phyloP scores from a whole-genome alignment of 257 asterid genomes.

The Salvia miltiorrhiza region DNA sequence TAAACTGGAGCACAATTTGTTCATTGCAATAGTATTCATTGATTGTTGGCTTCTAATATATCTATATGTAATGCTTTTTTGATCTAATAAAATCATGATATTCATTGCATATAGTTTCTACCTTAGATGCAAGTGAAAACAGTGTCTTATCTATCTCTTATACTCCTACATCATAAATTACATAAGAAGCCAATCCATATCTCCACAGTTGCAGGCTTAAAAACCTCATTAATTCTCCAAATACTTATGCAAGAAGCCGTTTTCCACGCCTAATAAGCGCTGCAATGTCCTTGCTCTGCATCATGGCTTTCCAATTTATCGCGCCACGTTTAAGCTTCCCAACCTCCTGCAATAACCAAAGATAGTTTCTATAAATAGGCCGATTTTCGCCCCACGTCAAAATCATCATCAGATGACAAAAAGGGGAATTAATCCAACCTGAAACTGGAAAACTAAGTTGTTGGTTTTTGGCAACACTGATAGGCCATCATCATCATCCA shows the following conservation, averaged over 20 bases:
- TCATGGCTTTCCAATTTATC: slow-evolving; percentile 38
- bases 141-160: no score
- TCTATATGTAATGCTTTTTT: no score
- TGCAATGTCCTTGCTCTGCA: slow-evolving; percentile 39
- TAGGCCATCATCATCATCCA: slow-evolving; percentile 38
- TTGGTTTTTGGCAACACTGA: slow-evolving; percentile 34
- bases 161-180: neutral
- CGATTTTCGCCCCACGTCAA: neutral
- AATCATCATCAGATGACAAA: neutral
- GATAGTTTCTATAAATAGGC: neutral
- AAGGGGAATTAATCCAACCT: slow-evolving; percentile 33
- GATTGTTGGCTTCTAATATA: no score
- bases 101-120: no score
- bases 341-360: slow-evolving; percentile 30
- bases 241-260: slow-evolving; percentile 31
- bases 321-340: slow-evolving; percentile 38
- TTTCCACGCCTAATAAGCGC: slow-evolving; percentile 45
- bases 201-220: neutral
- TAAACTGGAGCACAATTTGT: no score
- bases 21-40: neutral
- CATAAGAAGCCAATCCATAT: neutral
- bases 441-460: slow-evolving; percentile 43
- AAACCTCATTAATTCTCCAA: neutral
- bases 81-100: no score
- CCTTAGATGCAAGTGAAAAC: no score